Percentiles rank a stretch among this genome's conserved stretches.
phyloP scores from a whole-genome alignment of 805 yeast genomes.

The Metschnikowia sp. region DNA sequence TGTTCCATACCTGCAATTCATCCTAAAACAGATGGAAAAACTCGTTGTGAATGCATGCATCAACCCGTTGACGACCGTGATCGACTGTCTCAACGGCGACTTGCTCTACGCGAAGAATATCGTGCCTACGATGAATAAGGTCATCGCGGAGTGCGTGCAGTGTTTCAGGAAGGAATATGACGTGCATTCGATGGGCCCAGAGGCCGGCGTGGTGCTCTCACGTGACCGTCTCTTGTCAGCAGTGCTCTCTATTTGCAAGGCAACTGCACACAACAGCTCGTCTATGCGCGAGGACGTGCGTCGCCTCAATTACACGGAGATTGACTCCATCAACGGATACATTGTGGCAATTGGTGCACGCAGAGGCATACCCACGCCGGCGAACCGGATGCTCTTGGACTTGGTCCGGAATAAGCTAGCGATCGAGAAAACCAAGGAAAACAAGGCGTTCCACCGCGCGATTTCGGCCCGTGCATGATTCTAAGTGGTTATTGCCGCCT shows the following conservation, averaged over 20 bases:
- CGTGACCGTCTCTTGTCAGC: constrained; percentile 35
- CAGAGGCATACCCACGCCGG: constrained; percentile 41
- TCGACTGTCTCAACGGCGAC: constrained; percentile 78
- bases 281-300: constrained; percentile 71
- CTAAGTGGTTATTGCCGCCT: neutral
- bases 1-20: constrained; percentile 40
- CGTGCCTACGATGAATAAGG: constrained; percentile 30
- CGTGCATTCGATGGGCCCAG: constrained; percentile 25
- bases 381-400: constrained; percentile 43
- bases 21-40: constrained; percentile 66
- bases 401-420: constrained; percentile 42
- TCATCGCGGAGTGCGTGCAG: constrained; percentile 45
- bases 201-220: constrained; percentile 28
- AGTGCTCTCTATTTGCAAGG: constrained; percentile 28
- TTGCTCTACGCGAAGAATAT: constrained; percentile 42
- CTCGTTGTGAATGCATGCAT: constrained; percentile 78
- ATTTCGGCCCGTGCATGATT: neutral
- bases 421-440: constrained; percentile 30
- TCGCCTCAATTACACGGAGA: constrained; percentile 61
- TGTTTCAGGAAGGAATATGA: constrained; percentile 36
- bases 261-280: constrained; percentile 56
- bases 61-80: constrained; percentile 76
- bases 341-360: constrained; percentile 53
- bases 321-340: constrained; percentile 82
- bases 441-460: constrained; percentile 2